These are phyloP conservation scores for Candida neerlandica DNA, from an alignment of 1,139 yeast genomes.

Conservation along the genomic window DNA sequence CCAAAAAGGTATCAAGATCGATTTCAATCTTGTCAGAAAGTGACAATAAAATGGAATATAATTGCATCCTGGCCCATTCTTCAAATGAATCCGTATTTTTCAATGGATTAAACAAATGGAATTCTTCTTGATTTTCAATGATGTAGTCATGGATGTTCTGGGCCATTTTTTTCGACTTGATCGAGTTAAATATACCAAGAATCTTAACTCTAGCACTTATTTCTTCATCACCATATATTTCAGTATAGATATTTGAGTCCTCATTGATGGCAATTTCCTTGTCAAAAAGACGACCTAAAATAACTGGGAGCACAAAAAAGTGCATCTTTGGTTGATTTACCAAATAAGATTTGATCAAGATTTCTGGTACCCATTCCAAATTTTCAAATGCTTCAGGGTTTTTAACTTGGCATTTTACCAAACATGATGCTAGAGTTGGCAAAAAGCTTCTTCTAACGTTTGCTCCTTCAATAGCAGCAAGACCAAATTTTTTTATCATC, in stretches of 20 bases:
- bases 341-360: conserved; percentile 49
- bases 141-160: conserved; percentile 43
- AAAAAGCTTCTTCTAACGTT: conserved; percentile 69
- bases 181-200: conserved; percentile 45
- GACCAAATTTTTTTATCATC: conserved; percentile 39
- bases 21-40: conserved; percentile 29
- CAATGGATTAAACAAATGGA: conserved; percentile 48
- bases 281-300: conserved; percentile 57
- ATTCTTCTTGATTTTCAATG: conserved; percentile 37
- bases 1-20: conserved; percentile 25
- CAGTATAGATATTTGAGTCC: conserved; percentile 42
- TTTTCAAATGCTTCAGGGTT: conserved; percentile 35
- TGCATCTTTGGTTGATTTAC: conserved; percentile 59
- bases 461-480: conserved; percentile 51
- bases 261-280: conserved; percentile 24
- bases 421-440: conserved; percentile 53
- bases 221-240: conserved; percentile 65
- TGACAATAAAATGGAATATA: conserved; percentile 54
- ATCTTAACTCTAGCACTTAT: conserved; percentile 54
- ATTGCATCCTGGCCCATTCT: conserved; percentile 63
- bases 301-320: conserved; percentile 60
- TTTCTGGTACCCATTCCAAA: conserved; percentile 55
- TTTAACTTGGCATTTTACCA: conserved; percentile 44
- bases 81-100: conserved; percentile 68
- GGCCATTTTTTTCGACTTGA: conserved; percentile 37